phyloP scores from a whole-genome alignment of 108 stramenopile genomes.

The Conticribra weissflogii region DNA sequence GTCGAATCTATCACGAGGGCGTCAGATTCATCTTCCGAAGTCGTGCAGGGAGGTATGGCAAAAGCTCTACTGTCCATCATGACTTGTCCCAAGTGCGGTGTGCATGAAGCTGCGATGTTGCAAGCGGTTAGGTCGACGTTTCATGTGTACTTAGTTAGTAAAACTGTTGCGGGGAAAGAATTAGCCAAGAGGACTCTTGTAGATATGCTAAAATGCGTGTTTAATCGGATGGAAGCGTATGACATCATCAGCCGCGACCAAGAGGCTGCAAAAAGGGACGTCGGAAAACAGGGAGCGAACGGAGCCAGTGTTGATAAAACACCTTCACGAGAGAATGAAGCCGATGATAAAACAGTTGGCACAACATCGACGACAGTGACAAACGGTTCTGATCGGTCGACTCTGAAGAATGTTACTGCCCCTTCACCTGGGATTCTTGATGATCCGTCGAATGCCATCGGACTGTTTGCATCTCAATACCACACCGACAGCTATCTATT shows the following conservation, averaged over 20 bases:
- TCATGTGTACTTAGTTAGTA: slow-evolving; percentile 93
- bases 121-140: slow-evolving; percentile 89
- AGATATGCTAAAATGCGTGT: slow-evolving; percentile 91
- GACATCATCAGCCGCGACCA: slow-evolving; percentile 52
- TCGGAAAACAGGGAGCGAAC: neutral
- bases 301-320: neutral
- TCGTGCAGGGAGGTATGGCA: slow-evolving; percentile 61
- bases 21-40: slow-evolving; percentile 48
- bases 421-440: slow-evolving; percentile 15
- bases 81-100: slow-evolving; percentile 77
- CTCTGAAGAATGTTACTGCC: neutral
- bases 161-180: slow-evolving; percentile 69
- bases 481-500: slow-evolving; percentile 95
- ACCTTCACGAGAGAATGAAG: slow-evolving; percentile 1
- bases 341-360: slow-evolving; percentile 22
- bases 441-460: slow-evolving; percentile 15
- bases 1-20: slow-evolving; percentile 49
- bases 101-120: slow-evolving; percentile 94
- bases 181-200: slow-evolving; percentile 86
- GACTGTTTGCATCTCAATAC: slow-evolving; percentile 76
- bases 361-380: slow-evolving; percentile 24
- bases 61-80: slow-evolving; percentile 63
- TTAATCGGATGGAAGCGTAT: slow-evolving; percentile 92
- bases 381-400: slow-evolving; percentile 19
- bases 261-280: slow-evolving; percentile 11